Evolutionary conservation across 179 eudicot species (phyloP).

Genomic region (Spinacia oleracea): DNA sequence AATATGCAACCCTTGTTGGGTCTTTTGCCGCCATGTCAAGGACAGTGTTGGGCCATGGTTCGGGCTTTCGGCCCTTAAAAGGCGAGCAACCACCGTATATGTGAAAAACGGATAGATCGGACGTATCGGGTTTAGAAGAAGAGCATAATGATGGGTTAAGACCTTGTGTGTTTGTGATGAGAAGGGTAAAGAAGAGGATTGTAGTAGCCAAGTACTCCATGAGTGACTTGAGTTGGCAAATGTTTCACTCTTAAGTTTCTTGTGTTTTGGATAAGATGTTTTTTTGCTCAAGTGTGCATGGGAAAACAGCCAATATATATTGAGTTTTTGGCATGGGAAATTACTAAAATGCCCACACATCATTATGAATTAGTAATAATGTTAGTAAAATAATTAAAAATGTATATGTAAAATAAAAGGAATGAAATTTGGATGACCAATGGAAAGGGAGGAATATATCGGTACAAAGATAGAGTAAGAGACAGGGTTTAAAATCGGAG

Average conservation of each 20-base stretch:
- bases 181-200: constrained; percentile 37
- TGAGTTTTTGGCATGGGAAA: background rate
- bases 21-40: constrained; percentile 80
- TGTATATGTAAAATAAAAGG: background rate
- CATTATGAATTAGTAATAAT: background rate
- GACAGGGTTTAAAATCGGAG: constrained; percentile 23
- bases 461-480: background rate
- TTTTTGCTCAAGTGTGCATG: constrained; percentile 20
- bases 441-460: background rate
- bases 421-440: constrained; percentile 3
- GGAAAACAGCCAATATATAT: constrained; percentile 17
- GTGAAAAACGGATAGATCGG: constrained; percentile 67
- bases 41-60: constrained; percentile 58
- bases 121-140: constrained; percentile 33
- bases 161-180: constrained; percentile 37
- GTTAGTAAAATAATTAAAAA: background rate
- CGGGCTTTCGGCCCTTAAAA: constrained; percentile 44
- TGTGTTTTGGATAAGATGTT: constrained; percentile 29
- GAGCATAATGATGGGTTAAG: constrained; percentile 46
- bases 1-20: constrained; percentile 53
- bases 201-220: constrained; percentile 38
- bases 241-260: background rate
- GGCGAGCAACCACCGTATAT: constrained; percentile 83
- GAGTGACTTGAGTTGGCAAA: constrained; percentile 28
- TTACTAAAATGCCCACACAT: constrained; percentile 11